A percentile compares a stretch with the other conserved stretches of the same genome.
These are phyloP conservation scores for Backusella macrospora DNA, from an alignment of 192 early-diverging fungal genomes.

Conservation along the genomic window DNA sequence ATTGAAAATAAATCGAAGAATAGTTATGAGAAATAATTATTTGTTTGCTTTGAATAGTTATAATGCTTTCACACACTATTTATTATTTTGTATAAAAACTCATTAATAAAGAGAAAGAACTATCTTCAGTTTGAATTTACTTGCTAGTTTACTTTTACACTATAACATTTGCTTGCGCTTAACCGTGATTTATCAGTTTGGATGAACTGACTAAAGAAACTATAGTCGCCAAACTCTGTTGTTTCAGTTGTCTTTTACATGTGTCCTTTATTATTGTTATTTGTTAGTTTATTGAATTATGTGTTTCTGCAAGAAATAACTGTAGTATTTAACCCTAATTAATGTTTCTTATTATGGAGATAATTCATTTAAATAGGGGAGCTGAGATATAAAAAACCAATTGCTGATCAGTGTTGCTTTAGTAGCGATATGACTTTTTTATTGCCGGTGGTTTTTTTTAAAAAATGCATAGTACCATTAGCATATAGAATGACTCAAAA, in stretches of 20 bases:
- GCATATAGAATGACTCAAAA: too few species aligned
- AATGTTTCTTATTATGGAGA: constrained; percentile 2
- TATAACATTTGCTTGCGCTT: too few species aligned
- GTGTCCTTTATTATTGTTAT: background rate
- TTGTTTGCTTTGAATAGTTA: too few species aligned
- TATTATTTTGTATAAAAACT: too few species aligned
- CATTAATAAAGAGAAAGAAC: too few species aligned
- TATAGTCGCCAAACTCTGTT: background rate
- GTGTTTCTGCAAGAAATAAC: background rate
- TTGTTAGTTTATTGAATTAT: background rate
- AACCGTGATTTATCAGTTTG: too few species aligned
- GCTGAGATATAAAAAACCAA: background rate
- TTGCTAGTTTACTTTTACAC: too few species aligned
- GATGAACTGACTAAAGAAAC: too few species aligned
- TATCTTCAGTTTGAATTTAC: too few species aligned
- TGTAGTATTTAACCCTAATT: background rate
- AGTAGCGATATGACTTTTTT: background rate
- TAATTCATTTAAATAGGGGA: background rate
- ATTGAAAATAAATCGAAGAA: too few species aligned
- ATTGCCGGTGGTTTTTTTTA: background rate
- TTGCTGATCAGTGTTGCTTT: background rate
- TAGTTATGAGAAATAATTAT: too few species aligned
- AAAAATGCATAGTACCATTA: background rate
- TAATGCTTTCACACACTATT: too few species aligned
- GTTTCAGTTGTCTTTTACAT: background rate